A percentile compares a stretch with the other conserved stretches of the same genome.
These are phyloP conservation scores for Daedalea quercina DNA, from an alignment of 768 basidiomycete species.

Conservation along the genomic window DNA sequence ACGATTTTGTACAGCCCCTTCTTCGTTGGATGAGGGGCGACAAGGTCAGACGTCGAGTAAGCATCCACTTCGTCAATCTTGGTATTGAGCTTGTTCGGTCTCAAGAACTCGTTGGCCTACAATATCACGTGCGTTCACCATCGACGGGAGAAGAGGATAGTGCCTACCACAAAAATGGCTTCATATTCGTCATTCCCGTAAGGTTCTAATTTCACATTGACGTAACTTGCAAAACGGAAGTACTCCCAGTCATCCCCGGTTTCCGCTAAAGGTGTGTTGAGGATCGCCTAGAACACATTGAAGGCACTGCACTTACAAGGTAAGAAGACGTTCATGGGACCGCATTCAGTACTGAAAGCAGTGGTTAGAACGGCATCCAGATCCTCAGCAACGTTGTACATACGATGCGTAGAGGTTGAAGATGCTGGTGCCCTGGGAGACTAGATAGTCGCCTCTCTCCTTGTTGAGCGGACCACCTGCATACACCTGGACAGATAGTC, in stretches of 20 bases:
- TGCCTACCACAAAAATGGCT: slow-evolving; percentile 13
- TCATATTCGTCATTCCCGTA: slow-evolving; percentile 14
- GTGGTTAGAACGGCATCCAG: background rate
- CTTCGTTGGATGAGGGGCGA: slow-evolving; percentile 34
- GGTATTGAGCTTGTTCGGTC: slow-evolving; percentile 25
- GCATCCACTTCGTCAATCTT: slow-evolving; percentile 22
- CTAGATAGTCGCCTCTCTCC: background rate
- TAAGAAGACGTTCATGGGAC: background rate
- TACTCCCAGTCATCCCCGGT: slow-evolving; percentile 12
- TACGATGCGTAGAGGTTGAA: background rate
- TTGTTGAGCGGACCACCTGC: slow-evolving; percentile 2
- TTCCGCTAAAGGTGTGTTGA: background rate
- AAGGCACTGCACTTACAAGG: too few relatives aligned
- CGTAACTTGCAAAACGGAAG: slow-evolving; percentile 12
- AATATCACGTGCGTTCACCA: background rate
- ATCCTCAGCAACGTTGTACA: background rate
- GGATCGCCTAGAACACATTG: too few relatives aligned
- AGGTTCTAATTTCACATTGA: slow-evolving; percentile 5
- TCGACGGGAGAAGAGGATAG: too few relatives aligned
- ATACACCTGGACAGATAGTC: background rate
- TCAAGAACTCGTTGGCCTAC: background rate
- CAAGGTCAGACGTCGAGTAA: slow-evolving; percentile 35
- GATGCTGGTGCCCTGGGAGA: background rate
- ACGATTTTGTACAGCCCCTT: slow-evolving; percentile 28
- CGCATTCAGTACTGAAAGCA: background rate